Conservation (phyloP, 345 rosid species). For the Eutrema yunnanense region DNA sequence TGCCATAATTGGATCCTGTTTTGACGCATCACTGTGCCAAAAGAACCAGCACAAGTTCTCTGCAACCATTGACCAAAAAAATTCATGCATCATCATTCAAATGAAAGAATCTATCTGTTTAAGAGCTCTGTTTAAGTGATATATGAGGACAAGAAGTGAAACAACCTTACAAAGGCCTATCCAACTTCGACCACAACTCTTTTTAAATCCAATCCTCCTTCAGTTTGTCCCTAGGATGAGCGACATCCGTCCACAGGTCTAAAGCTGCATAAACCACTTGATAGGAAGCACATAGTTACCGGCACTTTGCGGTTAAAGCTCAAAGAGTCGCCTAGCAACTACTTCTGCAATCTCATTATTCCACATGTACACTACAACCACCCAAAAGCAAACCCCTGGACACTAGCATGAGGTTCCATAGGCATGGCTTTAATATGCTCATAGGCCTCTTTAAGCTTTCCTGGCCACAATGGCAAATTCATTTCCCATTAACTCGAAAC, state of each 20-base stretch:
- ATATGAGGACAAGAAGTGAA: too few species aligned
- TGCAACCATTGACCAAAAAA: too few species aligned
- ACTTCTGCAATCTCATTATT: conserved; percentile 49
- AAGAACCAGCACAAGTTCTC: too few species aligned
- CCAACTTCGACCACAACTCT: too few species aligned
- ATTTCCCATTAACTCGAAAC: conserved; percentile 45
- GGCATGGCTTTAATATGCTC: conserved; percentile 27
- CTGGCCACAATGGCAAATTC: conserved; percentile 42
- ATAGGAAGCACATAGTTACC: conserved; percentile 62
- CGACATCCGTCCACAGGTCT: conserved; percentile 57
- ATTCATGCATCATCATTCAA: too few species aligned
- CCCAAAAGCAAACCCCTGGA: conserved; percentile 54
- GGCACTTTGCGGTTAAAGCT: conserved; percentile 57
- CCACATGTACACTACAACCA: conserved; percentile 47
- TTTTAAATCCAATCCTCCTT: too few species aligned
- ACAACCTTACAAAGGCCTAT: too few species aligned
- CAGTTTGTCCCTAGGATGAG: conserved; percentile 34
- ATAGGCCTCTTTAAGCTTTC: conserved; percentile 46
- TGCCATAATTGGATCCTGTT: too few species aligned
- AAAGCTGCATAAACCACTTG: conserved; percentile 61
- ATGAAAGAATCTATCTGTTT: too few species aligned
- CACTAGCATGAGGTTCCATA: background rate
- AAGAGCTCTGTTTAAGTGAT: too few species aligned
- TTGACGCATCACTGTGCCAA: too few species aligned
- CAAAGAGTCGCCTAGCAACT: conserved; percentile 44